Percentiles rank a stretch among this genome's conserved stretches.
Conservation (phyloP, 129 eudicot genomes). For the Calendula officinalis region DNA sequence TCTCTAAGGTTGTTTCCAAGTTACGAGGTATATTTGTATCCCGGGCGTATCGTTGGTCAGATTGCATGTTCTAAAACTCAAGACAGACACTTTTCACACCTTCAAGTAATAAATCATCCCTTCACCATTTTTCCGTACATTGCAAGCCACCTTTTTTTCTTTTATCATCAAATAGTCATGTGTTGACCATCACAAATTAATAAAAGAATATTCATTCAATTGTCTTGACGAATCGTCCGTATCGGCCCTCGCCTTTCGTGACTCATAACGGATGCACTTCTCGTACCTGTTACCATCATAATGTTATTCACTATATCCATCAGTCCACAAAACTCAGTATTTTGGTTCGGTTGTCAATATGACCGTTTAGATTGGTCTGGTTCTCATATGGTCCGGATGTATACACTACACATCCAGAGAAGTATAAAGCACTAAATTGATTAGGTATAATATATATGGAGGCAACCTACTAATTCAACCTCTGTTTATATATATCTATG, state of each 20-base stretch:
- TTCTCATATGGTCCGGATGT: too few species aligned
- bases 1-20: slow-evolving; percentile 14
- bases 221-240: slow-evolving; percentile 51
- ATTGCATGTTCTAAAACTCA: too few species aligned
- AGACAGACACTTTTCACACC: slow-evolving; percentile 18
- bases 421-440: too few species aligned
- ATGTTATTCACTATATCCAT: background rate
- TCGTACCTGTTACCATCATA: slow-evolving; percentile 38
- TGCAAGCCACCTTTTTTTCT: slow-evolving; percentile 21
- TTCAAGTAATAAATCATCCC: slow-evolving; percentile 8
- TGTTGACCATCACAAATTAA: slow-evolving; percentile 1
- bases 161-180: slow-evolving; percentile 15
- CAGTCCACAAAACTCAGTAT: too few species aligned
- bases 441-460: too few species aligned
- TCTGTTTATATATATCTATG: too few species aligned
- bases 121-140: background rate
- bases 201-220: slow-evolving; percentile 23
- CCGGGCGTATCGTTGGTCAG: slow-evolving; percentile 13
- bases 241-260: slow-evolving; percentile 49
- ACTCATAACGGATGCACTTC: slow-evolving; percentile 43
- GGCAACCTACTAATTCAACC: too few species aligned
- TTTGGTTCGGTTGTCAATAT: too few species aligned
- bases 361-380: too few species aligned
- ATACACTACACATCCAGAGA: too few species aligned
- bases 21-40: slow-evolving; percentile 18